Evolutionary conservation across 331 rosid genomes (phyloP).

Genomic region (Telfairia occidentalis): DNA sequence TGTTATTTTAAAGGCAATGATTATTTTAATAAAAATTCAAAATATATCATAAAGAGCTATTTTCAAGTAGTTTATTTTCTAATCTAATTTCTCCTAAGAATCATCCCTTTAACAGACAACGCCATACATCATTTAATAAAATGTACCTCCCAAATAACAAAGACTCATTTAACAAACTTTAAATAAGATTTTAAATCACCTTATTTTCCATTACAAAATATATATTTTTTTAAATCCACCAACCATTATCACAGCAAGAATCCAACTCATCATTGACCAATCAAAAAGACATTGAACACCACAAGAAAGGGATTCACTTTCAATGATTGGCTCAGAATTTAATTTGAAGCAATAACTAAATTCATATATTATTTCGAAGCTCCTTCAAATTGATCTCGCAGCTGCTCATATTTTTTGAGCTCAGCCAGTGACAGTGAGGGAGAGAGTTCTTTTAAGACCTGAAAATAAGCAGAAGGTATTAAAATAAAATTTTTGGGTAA

Average conservation of each 20-base stretch:
- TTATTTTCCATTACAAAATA: too few species aligned
- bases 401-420: constrained; percentile 68
- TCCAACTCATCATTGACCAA: constrained; percentile 5
- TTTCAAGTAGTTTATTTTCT: too few species aligned
- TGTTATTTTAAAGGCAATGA: too few species aligned
- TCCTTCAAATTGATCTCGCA: constrained; percentile 91
- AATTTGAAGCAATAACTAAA: neutral
- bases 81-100: too few species aligned
- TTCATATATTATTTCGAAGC: constrained; percentile 34
- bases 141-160: too few species aligned
- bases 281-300: neutral
- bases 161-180: too few species aligned
- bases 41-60: too few species aligned
- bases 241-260: neutral
- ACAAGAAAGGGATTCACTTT: neutral
- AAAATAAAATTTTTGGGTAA: neutral
- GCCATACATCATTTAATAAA: too few species aligned
- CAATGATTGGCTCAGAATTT: neutral
- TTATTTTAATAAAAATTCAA: too few species aligned
- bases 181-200: too few species aligned
- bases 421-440: constrained; percentile 76
- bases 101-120: too few species aligned
- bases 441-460: constrained; percentile 66
- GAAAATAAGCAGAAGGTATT: constrained; percentile 12
- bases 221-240: too few species aligned